Conservation (phyloP, 1,284 basidiomycete genomes). For the Leccinum colubrinum region DNA sequence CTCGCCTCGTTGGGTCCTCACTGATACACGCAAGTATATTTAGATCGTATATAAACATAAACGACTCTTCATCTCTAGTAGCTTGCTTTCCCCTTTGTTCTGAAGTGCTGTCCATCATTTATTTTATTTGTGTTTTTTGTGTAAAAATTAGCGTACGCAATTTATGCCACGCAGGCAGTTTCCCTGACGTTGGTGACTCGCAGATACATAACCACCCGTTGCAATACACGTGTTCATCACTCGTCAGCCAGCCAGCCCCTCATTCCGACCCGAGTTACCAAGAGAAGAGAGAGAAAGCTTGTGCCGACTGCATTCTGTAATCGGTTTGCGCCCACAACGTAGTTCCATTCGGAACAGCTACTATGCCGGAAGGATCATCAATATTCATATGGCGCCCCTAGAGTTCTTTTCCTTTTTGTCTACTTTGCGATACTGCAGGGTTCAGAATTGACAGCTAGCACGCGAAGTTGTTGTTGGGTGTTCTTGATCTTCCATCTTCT, state of each 20-base stretch:
- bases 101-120: background rate
- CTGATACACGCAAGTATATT: slow-evolving; percentile 14
- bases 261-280: background rate
- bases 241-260: background rate
- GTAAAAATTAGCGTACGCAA: background rate
- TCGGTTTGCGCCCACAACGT: slow-evolving; percentile 15
- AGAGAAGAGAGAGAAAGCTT: background rate
- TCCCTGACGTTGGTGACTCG: background rate
- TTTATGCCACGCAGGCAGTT: background rate
- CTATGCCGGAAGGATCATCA: slow-evolving; percentile 28
- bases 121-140: slow-evolving; percentile 3
- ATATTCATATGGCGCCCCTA: background rate
- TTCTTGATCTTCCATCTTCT: background rate
- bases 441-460: background rate
- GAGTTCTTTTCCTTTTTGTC: background rate
- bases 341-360: slow-evolving; percentile 1
- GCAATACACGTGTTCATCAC: background rate
- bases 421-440: background rate
- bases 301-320: slow-evolving; percentile 12
- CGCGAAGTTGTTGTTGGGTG: background rate
- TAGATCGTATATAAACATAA: slow-evolving; percentile 20
- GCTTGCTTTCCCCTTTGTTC: slow-evolving; percentile 8
- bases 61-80: background rate
- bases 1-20: background rate
- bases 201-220: background rate